These are phyloP conservation scores for Solanum neorickii DNA, from an alignment of 257 asterid genomes.

Conservation along the genomic window DNA sequence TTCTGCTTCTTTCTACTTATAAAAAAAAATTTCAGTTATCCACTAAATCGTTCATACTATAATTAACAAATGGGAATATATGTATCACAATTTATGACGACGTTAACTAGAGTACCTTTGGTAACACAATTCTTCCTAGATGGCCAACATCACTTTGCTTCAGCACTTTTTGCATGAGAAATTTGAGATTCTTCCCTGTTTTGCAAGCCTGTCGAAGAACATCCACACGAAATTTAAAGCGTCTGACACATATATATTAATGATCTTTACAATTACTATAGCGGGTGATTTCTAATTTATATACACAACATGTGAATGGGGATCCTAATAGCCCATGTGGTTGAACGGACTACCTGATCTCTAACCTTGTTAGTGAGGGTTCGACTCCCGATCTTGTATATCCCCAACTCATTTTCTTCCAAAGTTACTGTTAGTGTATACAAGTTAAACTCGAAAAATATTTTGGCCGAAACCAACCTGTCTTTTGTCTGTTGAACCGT, in stretches of 20 bases:
- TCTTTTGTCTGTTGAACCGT: conserved; percentile 19
- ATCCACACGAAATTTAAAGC: neutral
- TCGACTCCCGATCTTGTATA: neutral
- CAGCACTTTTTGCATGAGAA: conserved; percentile 90
- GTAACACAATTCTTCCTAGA: conserved; percentile 90
- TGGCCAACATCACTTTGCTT: conserved; percentile 98
- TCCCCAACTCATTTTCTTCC: neutral
- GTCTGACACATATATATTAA: neutral
- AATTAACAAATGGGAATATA: neutral
- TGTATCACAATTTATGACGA: neutral
- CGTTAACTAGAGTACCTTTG: conserved; percentile 40
- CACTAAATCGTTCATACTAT: neutral
- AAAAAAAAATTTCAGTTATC: neutral
- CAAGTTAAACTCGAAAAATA: neutral
- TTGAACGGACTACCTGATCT: neutral
- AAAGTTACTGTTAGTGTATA: neutral
- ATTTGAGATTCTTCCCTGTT: conserved; percentile 68
- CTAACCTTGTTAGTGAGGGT: neutral
- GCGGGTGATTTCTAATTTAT: neutral
- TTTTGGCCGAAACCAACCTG: neutral
- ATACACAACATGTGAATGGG: neutral
- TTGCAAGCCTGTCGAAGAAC: conserved; percentile 29
- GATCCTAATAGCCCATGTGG: neutral
- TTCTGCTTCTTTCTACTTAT: conserved; percentile 77
- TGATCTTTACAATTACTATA: neutral